Evolutionary conservation across 768 basidiomycete genomes (phyloP).

Genomic region (Mycena alexandri): DNA sequence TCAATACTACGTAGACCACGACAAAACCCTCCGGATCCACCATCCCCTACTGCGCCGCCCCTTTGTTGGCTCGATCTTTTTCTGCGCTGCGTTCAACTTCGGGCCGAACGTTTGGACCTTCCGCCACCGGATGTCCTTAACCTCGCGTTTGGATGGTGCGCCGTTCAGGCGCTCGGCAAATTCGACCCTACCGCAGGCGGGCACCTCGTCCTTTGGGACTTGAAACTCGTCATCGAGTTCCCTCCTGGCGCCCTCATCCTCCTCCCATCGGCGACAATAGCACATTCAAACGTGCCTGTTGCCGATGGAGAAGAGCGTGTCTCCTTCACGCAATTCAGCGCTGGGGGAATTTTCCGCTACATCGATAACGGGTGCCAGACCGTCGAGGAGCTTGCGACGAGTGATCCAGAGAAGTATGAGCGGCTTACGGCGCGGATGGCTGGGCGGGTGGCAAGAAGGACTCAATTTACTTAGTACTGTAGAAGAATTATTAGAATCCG

Average conservation of each 20-base stretch:
- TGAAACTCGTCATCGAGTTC: not conserved
- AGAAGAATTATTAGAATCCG: too few relatives aligned
- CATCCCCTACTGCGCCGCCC: not conserved
- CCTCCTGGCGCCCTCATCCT: not conserved
- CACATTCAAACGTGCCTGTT: too few relatives aligned
- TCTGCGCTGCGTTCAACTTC: not conserved
- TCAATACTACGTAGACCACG: not conserved
- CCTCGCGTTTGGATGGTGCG: not conserved
- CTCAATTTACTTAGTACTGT: too few relatives aligned
- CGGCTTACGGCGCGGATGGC: too few relatives aligned
- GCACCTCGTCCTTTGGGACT: not conserved
- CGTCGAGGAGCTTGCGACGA: too few relatives aligned
- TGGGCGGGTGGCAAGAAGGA: too few relatives aligned
- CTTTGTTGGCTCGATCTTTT: not conserved
- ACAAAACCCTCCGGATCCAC: not conserved
- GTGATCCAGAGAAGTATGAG: too few relatives aligned
- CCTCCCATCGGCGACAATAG: not conserved
- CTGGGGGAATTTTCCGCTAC: too few relatives aligned
- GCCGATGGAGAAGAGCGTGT: not conserved
- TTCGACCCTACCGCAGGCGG: not conserved
- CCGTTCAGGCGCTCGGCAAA: not conserved
- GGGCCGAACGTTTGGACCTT: too few relatives aligned
- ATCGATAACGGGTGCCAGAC: too few relatives aligned
- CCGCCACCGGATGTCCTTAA: not conserved
- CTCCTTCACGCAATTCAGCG: not conserved